phyloP scores from a whole-genome alignment of 352 stramenopile species.

The Thalassiosira mediterranea region DNA sequence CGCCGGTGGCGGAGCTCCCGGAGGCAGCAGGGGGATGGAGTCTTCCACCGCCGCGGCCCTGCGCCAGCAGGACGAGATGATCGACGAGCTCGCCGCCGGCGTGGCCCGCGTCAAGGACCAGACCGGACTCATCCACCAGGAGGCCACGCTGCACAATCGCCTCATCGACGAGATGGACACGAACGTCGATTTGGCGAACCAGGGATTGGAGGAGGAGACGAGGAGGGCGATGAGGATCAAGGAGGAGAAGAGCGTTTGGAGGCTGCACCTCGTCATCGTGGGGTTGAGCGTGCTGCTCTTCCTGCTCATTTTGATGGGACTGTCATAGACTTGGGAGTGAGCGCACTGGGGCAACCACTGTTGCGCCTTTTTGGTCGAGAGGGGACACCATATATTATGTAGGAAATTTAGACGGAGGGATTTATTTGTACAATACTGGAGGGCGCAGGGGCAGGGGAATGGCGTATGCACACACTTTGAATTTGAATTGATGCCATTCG shows the following conservation, averaged over 20 bases:
- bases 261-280: slow-evolving; percentile 80
- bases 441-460: too few relatives aligned
- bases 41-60: slow-evolving; percentile 60
- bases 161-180: slow-evolving; percentile 80
- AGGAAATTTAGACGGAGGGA: too few relatives aligned
- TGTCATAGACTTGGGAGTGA: slow-evolving; percentile 49
- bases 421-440: too few relatives aligned
- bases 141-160: slow-evolving; percentile 73
- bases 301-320: slow-evolving; percentile 79
- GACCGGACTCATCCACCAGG: slow-evolving; percentile 74
- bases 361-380: too few relatives aligned
- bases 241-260: slow-evolving; percentile 81
- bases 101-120: slow-evolving; percentile 76
- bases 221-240: slow-evolving; percentile 68
- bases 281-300: slow-evolving; percentile 77
- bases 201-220: slow-evolving; percentile 76
- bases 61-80: slow-evolving; percentile 80
- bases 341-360: too few relatives aligned
- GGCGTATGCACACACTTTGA: too few relatives aligned
- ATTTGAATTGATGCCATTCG: too few relatives aligned
- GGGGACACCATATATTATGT: too few relatives aligned
- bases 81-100: slow-evolving; percentile 77
- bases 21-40: slow-evolving; percentile 15
- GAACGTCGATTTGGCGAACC: slow-evolving; percentile 76
- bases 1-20: background rate